Conservation (phyloP, 768 basidiomycete genomes). For the Albatrellus ellisii region DNA sequence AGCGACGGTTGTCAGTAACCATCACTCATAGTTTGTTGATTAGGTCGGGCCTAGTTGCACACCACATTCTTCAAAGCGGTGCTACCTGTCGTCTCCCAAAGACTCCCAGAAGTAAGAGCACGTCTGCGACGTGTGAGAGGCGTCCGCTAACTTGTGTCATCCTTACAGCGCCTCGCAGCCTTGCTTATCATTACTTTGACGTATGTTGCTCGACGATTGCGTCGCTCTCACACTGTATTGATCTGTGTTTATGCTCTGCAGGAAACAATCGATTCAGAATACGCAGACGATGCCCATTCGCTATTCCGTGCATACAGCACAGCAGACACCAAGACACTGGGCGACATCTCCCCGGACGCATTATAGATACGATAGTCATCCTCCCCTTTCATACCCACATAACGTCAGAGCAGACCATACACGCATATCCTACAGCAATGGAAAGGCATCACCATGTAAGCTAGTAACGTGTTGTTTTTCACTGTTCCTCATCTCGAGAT, state of each 20-base stretch:
- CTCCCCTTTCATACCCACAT: too few species aligned
- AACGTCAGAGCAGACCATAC: too few species aligned
- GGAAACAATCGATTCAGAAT: slow-evolving; percentile 74
- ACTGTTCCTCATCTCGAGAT: too few species aligned
- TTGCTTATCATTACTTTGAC: slow-evolving; percentile 90
- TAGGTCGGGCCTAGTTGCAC: slow-evolving; percentile 84
- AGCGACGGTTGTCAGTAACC: slow-evolving; percentile 3
- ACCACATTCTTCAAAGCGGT: slow-evolving; percentile 85
- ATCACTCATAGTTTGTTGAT: neutral
- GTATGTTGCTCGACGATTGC: slow-evolving; percentile 31
- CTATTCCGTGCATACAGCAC: slow-evolving; percentile 46
- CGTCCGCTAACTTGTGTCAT: neutral
- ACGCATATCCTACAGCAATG: too few species aligned
- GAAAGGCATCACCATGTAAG: too few species aligned
- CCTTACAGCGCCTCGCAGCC: slow-evolving; percentile 63
- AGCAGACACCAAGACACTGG: slow-evolving; percentile 41
- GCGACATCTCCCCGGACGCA: slow-evolving; percentile 63
- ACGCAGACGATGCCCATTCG: slow-evolving; percentile 58
- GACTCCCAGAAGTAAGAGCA: slow-evolving; percentile 76
- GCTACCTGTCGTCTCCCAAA: slow-evolving; percentile 81
- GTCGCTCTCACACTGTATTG: slow-evolving; percentile 1
- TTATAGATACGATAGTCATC: too few species aligned
- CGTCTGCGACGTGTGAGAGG: slow-evolving; percentile 18
- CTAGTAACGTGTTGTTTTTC: too few species aligned
- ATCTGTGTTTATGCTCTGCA: slow-evolving; percentile 16